Evolutionary conservation across 306 rosid genomes (phyloP), one percentile per base, ranked within the genome.

Genomic region (Cyclanthera cordifolia): DNA sequence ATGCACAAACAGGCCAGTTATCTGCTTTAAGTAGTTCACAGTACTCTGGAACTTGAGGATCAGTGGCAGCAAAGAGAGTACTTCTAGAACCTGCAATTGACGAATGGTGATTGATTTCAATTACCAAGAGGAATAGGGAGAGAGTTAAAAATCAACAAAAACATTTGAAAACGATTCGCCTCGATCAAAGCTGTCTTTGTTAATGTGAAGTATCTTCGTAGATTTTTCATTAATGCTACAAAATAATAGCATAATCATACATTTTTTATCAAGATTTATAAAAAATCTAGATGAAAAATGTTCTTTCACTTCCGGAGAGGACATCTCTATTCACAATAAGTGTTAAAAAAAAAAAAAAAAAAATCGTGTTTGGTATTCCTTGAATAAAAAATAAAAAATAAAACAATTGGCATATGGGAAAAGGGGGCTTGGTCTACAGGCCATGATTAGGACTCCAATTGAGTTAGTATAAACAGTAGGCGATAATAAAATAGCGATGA

Each of bases 11-110:
- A 11, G 96, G 99, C 94, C 87, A 93, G 28, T 90, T 85, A 17
- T 93, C 96, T 4, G 94, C 50, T 83, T 87, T 93, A 83, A 93
- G 74, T 77, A 88, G 71, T 45, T 93, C 96, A 51, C 99, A 90
- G 70, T 93, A 93, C 66, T 93, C 95, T 0, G 91, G 73, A 78
- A 93, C 83, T 71, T 90, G 95, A 75, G 98, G 96, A 79, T 93
- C 98, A 0, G 96, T 89, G 48, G 96, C 98, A 11, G 98, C 91
- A 71, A 93, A 93, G 32, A 93, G 94, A 3, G 95, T 57, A 61
- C 96, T 93, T 85, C 99, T 85, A 1, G 96, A 79, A 85, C 99
- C 99, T 93, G 86, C 78, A 84, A 59, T n/a, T n/a, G 53, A 50
- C 13, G 48, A 25, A 67, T 17, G 45, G 68, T 30, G 20, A 28